phyloP scores from a whole-genome alignment of 176 grass and related monocot species.

The Carex kokanica region DNA sequence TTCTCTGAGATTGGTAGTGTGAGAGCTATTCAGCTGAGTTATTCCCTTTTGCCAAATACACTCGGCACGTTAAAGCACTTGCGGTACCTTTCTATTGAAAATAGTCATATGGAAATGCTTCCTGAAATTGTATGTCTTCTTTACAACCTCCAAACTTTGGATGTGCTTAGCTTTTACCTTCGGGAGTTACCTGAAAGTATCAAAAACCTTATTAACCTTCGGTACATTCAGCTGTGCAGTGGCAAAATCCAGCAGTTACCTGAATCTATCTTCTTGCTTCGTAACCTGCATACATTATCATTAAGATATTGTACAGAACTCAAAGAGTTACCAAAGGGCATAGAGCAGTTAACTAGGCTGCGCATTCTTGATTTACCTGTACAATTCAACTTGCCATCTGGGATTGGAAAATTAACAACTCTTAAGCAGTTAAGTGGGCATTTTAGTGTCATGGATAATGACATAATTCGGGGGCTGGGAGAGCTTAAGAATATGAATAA shows the following conservation, averaged over 20 bases:
- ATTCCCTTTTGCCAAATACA: neutral
- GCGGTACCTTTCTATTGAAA: neutral
- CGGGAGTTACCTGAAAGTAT: neutral
- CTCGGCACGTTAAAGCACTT: neutral
- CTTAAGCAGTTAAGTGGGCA: neutral
- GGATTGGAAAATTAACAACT: neutral
- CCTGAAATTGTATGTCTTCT: conserved; percentile 4
- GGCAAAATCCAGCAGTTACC: neutral
- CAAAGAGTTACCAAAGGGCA: neutral
- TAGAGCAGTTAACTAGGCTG: neutral
- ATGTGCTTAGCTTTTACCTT: neutral
- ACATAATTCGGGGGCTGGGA: neutral
- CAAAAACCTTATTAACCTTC: neutral
- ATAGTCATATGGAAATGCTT: neutral
- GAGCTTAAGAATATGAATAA: conserved; percentile 8
- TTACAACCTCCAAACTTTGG: conserved; percentile 10
- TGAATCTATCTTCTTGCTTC: neutral
- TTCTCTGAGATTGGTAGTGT: too few relatives aligned
- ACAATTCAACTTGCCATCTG: neutral
- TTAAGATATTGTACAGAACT: neutral
- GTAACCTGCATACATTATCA: neutral
- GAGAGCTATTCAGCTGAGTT: neutral
- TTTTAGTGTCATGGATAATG: neutral
- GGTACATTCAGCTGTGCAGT: neutral
- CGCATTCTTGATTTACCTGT: neutral